Conservation (phyloP, 768 basidiomycete species). For the Serendipita sp. region DNA sequence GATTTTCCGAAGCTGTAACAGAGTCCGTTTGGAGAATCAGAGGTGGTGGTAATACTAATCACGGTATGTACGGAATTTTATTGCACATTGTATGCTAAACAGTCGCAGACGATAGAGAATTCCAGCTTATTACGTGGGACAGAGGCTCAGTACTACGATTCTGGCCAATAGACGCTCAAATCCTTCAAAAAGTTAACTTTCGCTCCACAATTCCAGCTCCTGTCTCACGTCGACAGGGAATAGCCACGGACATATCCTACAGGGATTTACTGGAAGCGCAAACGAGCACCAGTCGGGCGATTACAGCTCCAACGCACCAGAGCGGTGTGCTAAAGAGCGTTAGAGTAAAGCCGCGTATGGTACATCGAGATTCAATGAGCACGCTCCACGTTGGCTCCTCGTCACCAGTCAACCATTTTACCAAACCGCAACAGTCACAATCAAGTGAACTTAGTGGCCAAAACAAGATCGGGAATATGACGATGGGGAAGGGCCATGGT, state of each 20-base stretch:
- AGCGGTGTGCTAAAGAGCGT: conserved; percentile 1
- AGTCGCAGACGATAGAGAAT: conserved; percentile 30
- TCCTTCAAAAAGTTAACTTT: conserved; percentile 23
- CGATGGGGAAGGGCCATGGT: conserved; percentile 1
- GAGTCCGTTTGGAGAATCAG: conserved; percentile 88
- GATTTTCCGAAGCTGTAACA: conserved; percentile 85
- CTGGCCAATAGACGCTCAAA: conserved; percentile 67
- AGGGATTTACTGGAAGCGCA: not conserved
- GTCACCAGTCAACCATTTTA: not conserved
- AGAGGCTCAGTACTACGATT: conserved; percentile 84
- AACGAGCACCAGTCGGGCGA: not conserved
- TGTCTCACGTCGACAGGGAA: not conserved
- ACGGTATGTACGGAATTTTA: conserved; percentile 21
- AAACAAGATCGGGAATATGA: not conserved
- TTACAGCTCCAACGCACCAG: conserved; percentile 3
- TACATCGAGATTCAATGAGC: not conserved
- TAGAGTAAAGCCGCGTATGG: not conserved
- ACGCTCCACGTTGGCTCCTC: not conserved
- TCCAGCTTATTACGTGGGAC: conserved; percentile 61
- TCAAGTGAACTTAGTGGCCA: not conserved
- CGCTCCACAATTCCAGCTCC: not conserved
- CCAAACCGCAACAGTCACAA: not conserved
- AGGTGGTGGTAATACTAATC: conserved; percentile 31
- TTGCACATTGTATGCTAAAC: not conserved
- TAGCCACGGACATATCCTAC: not conserved